Evolutionary conservation across 768 basidiomycete species (phyloP).

Genomic region (Xanthoconium stramineum): DNA sequence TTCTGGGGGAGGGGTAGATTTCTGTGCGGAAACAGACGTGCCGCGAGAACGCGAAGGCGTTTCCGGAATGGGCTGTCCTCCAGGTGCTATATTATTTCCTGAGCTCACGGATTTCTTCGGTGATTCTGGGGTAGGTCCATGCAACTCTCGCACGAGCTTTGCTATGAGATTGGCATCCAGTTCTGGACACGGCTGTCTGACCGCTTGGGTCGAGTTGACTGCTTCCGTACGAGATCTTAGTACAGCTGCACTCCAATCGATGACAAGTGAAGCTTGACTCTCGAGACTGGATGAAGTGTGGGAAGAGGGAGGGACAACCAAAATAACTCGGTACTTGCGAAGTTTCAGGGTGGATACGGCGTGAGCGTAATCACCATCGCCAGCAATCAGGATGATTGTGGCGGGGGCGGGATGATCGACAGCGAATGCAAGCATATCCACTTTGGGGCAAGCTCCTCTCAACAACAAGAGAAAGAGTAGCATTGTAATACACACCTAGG

Average conservation of each 20-base stretch:
- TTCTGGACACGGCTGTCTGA: slow-evolving; percentile 28
- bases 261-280: slow-evolving; percentile 49
- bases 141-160: slow-evolving; percentile 23
- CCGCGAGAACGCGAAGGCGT: slow-evolving; percentile 19
- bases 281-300: slow-evolving; percentile 45
- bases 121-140: slow-evolving; percentile 6
- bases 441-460: slow-evolving; percentile 32
- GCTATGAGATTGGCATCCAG: slow-evolving; percentile 21
- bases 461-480: background rate
- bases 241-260: slow-evolving; percentile 49
- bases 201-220: background rate
- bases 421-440: slow-evolving; percentile 67
- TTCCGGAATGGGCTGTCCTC: slow-evolving; percentile 9
- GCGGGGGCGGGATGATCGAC: slow-evolving; percentile 53
- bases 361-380: slow-evolving; percentile 66
- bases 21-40: slow-evolving; percentile 14
- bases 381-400: slow-evolving; percentile 62
- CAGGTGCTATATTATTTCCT: slow-evolving; percentile 3
- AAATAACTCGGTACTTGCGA: slow-evolving; percentile 49
- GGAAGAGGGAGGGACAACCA: slow-evolving; percentile 42
- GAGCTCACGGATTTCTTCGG: slow-evolving; percentile 8
- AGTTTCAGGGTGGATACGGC: slow-evolving; percentile 56
- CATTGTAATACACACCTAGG: slow-evolving; percentile 31
- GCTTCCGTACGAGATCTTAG: slow-evolving; percentile 30
- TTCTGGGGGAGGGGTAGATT: background rate